These are phyloP conservation scores for Starmerella ratchasimensis DNA, from an alignment of 805 yeast species.

Conservation along the genomic window DNA sequence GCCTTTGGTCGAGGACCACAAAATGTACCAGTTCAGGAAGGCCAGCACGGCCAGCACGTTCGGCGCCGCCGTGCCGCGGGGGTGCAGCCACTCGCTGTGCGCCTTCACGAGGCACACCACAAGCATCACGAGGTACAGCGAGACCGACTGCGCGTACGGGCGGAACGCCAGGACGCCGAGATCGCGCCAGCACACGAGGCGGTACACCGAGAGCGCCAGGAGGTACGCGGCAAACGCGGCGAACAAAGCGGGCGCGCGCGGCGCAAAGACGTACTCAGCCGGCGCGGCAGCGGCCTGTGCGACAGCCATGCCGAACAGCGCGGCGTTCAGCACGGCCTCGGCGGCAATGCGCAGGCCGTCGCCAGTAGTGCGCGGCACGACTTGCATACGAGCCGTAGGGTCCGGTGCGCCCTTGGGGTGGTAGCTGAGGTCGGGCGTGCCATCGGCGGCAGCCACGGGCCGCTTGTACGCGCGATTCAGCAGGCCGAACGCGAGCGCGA, in stretches of 20 bases:
- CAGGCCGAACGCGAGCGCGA: slow-evolving; percentile 3
- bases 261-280: slow-evolving; percentile 13
- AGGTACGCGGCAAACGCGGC: slow-evolving; percentile 7
- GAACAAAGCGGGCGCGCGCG: slow-evolving; percentile 7
- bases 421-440: neutral
- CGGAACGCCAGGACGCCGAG: slow-evolving; percentile 4
- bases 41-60: neutral
- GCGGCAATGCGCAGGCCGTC: slow-evolving; percentile 17
- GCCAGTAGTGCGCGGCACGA: slow-evolving; percentile 13
- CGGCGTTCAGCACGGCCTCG: slow-evolving; percentile 13
- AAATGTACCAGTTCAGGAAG: slow-evolving; percentile 33
- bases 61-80: slow-evolving; percentile 1
- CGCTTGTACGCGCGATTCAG: too few species aligned
- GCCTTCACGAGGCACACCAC: slow-evolving; percentile 9
- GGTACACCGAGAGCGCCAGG: slow-evolving; percentile 10
- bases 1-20: slow-evolving; percentile 48
- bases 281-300: slow-evolving; percentile 1
- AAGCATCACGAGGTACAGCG: slow-evolving; percentile 12
- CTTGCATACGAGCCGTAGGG: slow-evolving; percentile 11
- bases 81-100: slow-evolving; percentile 21
- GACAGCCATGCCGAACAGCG: slow-evolving; percentile 1
- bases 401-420: slow-evolving; percentile 17
- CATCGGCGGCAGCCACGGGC: too few species aligned
- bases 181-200: slow-evolving; percentile 6
- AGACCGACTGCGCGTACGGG: slow-evolving; percentile 20